phyloP scores from a whole-genome alignment of 306 rosid genomes.

The Astragalus membranaceus region DNA sequence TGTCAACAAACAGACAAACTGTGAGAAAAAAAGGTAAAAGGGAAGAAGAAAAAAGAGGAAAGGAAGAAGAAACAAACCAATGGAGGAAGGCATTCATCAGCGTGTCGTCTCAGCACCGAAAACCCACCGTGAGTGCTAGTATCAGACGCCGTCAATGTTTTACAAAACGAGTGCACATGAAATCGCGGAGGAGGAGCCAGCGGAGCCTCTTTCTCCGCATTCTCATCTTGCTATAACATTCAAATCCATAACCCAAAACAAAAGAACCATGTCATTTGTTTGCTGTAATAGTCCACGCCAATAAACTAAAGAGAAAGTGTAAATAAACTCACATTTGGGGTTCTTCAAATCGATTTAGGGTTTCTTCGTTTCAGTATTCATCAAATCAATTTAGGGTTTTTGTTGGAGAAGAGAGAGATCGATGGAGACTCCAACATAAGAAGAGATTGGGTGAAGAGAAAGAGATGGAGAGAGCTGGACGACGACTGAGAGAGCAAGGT shows the following conservation, averaged over 20 bases:
- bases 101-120: no score
- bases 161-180: conserved; percentile 93
- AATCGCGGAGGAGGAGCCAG: conserved; percentile 54
- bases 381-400: no score
- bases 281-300: background rate
- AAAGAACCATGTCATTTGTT: background rate
- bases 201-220: conserved; percentile 52
- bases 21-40: background rate
- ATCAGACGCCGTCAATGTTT: conserved; percentile 91
- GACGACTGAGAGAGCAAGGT: no score
- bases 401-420: no score
- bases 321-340: conserved; percentile 40
- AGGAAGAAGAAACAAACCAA: conserved; percentile 50
- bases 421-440: no score
- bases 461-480: no score
- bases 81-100: no score
- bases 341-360: no score
- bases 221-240: conserved; percentile 76
- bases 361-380: no score
- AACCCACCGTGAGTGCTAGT: conserved; percentile 98
- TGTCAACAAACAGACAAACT: background rate
- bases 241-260: conserved; percentile 5
- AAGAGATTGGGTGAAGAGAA: no score
- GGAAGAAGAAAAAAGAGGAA: no score
- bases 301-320: background rate